A percentile compares a stretch with the other conserved stretches of the same genome.
These are phyloP conservation scores for Vanderwaltozyma polyspora DNA, from an alignment of 805 yeast species.

Conservation along the genomic window DNA sequence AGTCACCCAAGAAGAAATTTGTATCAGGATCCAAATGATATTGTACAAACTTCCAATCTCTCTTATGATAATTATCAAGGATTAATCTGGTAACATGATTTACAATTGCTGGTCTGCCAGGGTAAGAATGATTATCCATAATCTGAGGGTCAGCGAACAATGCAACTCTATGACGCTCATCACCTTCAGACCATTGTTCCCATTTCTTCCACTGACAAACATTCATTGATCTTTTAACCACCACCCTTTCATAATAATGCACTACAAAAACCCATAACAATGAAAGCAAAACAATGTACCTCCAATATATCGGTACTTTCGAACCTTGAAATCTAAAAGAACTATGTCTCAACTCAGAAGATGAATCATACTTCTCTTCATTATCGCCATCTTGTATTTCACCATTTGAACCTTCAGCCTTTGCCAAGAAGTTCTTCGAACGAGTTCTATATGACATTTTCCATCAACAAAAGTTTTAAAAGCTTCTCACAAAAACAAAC, in stretches of 20 bases:
- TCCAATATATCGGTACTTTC: conserved; percentile 16
- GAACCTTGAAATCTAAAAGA: no score
- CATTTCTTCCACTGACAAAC: conserved; percentile 55
- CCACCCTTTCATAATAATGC: conserved; percentile 44
- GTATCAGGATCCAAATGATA: conserved; percentile 57
- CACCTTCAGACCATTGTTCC: conserved; percentile 43
- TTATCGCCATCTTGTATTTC: not conserved
- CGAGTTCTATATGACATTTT: not conserved
- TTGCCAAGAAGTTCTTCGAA: not conserved
- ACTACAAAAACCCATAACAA: conserved; percentile 35
- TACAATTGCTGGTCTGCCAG: conserved; percentile 44
- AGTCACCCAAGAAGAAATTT: conserved; percentile 74
- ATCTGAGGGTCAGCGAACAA: conserved; percentile 91
- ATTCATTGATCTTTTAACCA: conserved; percentile 34
- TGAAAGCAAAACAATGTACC: conserved; percentile 16
- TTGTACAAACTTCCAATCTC: conserved; percentile 59
- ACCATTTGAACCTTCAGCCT: not conserved
- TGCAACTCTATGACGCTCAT: conserved; percentile 39
- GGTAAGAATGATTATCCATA: conserved; percentile 81
- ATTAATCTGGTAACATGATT: conserved; percentile 47
- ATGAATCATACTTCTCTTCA: not conserved
- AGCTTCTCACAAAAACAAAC: no score
- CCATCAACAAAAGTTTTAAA: not conserved
- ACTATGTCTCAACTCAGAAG: not conserved
- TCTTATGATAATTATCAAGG: conserved; percentile 68